A percentile compares a stretch with the other conserved stretches of the same genome.
These are phyloP conservation scores for Telfairia occidentalis DNA, from an alignment of 331 rosid genomes.

Conservation along the genomic window DNA sequence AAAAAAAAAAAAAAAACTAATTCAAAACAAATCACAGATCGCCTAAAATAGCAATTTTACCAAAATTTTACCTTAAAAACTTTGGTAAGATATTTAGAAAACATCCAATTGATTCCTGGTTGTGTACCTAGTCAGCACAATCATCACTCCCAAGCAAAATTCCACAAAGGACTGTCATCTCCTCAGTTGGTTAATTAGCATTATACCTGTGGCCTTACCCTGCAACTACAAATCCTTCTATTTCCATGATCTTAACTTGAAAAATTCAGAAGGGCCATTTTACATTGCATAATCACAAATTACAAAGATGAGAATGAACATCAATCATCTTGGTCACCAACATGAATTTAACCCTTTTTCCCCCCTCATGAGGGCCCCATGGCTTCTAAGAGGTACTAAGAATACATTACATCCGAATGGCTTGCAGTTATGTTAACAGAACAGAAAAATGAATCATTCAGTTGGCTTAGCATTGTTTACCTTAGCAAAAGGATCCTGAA, in stretches of 20 bases:
- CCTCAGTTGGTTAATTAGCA: background rate
- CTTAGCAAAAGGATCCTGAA: background rate
- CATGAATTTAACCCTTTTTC: background rate
- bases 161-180: background rate
- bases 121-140: background rate
- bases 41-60: no score
- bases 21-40: no score
- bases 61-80: no score
- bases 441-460: background rate
- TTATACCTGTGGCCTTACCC: background rate
- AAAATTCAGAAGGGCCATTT: background rate
- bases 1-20: no score
- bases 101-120: no score
- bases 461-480: background rate
- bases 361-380: background rate
- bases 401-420: background rate
- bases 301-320: constrained; percentile 9
- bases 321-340: background rate
- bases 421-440: background rate
- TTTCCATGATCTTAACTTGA: background rate
- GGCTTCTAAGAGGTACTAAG: constrained; percentile 8
- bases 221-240: background rate
- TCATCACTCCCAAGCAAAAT: background rate
- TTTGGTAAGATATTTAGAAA: no score
- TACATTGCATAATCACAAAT: constrained; percentile 1